phyloP scores from a whole-genome alignment of 768 basidiomycete species.

The Trametopsis cervina region DNA sequence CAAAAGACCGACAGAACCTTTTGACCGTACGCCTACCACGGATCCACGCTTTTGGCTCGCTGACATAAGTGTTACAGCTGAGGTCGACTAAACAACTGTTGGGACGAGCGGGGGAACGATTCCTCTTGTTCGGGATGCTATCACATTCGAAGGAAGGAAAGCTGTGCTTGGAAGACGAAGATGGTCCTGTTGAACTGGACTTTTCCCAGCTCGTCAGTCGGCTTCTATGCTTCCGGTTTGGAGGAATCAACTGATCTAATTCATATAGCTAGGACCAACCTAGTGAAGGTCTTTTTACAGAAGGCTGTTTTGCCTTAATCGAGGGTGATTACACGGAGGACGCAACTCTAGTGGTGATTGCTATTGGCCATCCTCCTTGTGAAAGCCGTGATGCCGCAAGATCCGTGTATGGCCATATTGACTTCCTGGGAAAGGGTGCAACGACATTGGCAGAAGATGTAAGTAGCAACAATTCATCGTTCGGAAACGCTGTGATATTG shows the following conservation, averaged over 20 bases:
- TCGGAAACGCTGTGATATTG: not conserved
- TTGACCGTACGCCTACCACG: slow-evolving; percentile 58
- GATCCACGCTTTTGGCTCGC: not conserved
- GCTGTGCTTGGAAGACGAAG: slow-evolving; percentile 87
- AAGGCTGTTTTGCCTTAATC: slow-evolving; percentile 90
- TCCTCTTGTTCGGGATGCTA: slow-evolving; percentile 92
- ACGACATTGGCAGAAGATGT: slow-evolving; percentile 91
- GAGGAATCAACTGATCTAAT: slow-evolving; percentile 6
- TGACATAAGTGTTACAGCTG: slow-evolving; percentile 41
- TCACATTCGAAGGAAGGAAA: slow-evolving; percentile 85
- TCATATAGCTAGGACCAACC: slow-evolving; percentile 59
- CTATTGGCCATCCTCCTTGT: slow-evolving; percentile 96
- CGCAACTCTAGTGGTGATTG: slow-evolving; percentile 79
- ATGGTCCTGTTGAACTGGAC: slow-evolving; percentile 85
- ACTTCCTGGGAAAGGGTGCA: slow-evolving; percentile 93
- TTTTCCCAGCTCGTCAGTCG: slow-evolving; percentile 73
- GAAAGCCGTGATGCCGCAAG: slow-evolving; percentile 81
- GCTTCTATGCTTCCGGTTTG: not conserved
- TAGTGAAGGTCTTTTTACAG: slow-evolving; percentile 92
- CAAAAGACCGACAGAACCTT: slow-evolving; percentile 78
- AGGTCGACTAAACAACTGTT: slow-evolving; percentile 95
- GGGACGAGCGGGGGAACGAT: slow-evolving; percentile 83
- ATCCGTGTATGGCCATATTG: slow-evolving; percentile 92
- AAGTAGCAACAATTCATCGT: slow-evolving; percentile 20
- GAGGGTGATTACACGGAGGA: slow-evolving; percentile 97